Base-by-base conservation (phyloP, 352 stramenopile species). In the Peronospora tabacina region DNA sequence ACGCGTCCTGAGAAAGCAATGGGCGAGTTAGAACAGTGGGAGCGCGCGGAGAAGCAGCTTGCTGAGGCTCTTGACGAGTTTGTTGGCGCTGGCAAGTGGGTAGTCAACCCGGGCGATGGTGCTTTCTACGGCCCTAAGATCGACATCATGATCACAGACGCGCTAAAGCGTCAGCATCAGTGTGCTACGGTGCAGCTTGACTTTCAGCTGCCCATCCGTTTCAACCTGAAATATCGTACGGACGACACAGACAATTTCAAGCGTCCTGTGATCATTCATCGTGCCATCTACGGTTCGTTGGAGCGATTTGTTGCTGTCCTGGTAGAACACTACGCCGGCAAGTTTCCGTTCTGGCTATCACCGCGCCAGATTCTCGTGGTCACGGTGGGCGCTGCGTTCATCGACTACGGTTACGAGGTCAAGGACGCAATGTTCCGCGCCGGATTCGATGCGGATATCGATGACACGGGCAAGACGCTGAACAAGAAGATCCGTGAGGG, bases 71-170 rank as follows among this genome's bases (percentile, higher is more conserved):
- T 99, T 60, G 84, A 99, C 61, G 78, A 88, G 44, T 98, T 98
- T 52, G 72, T 81, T 36, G 95, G 95, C 15, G 85, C 89, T 42
- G 93, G 93, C 44, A 94, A 97, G 45, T 99, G 96, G 96, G 82
- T 82, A 44, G 84, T 97, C 38, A 98, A 99, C 63, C 90, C 95
- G 12, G 96, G 94, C 37, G 96, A 99, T 65, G 96, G 96, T 55
- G 96, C 96, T 32, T 99, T 99, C 72, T 99, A 99, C 75, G 96
- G 96, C 22, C 96, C 96, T 10, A 99, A 99, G 79, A 98, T 99
- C 71, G 96, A 99, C 77, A 98, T 99, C 64, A 98, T 98, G 82
- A 73, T 83, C 63, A 85, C 95, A 62, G 96, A 99, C 75, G 90
- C 91, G 24, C 84, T 99, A 70, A 92, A 98, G 49, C 84, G 96